These are phyloP conservation scores for Podospora fimiseda DNA, from an alignment of 495 filamentous ascomycete species.

Conservation along the genomic window DNA sequence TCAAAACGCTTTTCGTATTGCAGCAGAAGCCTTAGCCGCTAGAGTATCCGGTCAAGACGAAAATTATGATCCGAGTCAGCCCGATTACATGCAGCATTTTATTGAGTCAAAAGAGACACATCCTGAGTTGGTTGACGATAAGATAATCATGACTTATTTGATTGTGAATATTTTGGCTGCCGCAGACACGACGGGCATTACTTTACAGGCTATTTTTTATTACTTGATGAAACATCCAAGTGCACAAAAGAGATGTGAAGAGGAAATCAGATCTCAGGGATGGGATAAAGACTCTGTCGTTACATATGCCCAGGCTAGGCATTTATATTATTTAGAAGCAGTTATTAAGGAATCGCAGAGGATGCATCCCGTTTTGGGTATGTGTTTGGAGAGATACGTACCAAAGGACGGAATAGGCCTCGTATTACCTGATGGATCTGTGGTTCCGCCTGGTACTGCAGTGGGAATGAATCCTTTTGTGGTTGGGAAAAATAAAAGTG, in stretches of 20 bases:
- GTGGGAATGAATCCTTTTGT: constrained; percentile 29
- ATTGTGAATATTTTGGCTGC: constrained; percentile 39
- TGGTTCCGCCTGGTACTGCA: constrained; percentile 41
- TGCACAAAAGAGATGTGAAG: constrained; percentile 14
- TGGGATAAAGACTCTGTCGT: constrained; percentile 1
- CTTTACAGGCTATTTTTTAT: constrained; percentile 28
- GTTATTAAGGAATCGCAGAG: constrained; percentile 60
- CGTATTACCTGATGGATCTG: constrained; percentile 43
- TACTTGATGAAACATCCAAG: constrained; percentile 27
- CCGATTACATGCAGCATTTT: constrained; percentile 26
- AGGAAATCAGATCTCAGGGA: neutral
- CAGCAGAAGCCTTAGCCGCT: constrained; percentile 7
- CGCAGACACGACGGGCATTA: constrained; percentile 36
- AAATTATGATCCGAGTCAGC: constrained; percentile 10
- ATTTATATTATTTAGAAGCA: constrained; percentile 55
- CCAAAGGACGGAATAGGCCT: constrained; percentile 41
- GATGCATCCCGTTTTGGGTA: constrained; percentile 48
- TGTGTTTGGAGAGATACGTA: constrained; percentile 53
- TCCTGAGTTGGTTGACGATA: constrained; percentile 20
- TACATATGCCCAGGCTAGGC: constrained; percentile 13
- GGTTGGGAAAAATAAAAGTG: constrained; percentile 27
- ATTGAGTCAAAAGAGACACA: constrained; percentile 18
- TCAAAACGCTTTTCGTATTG: constrained; percentile 10
- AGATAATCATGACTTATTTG: constrained; percentile 15
- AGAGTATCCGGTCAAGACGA: constrained; percentile 13